Evolutionary conservation across 1,139 yeast genomes (phyloP).

Genomic region (Magnusiomyces suaveolens): DNA sequence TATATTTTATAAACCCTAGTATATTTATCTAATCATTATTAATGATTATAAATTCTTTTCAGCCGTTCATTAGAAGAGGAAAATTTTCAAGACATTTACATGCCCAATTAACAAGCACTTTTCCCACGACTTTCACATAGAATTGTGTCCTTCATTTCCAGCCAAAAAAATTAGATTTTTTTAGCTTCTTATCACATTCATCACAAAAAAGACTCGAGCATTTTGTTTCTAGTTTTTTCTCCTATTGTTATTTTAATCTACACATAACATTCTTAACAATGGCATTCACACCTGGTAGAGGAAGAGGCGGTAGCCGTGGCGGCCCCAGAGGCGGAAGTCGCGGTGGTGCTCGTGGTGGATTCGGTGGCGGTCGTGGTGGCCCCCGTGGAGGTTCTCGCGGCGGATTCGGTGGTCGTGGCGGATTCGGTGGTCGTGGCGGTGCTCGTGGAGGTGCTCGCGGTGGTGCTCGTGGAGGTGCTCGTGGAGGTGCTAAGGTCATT

Average conservation of each 20-base stretch:
- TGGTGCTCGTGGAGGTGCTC: slow-evolving; percentile 53
- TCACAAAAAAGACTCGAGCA: not conserved
- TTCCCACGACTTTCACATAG: not conserved
- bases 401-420: slow-evolving; percentile 33
- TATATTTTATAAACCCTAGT: not conserved
- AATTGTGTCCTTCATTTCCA: not conserved
- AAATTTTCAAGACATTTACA: slow-evolving; percentile 3
- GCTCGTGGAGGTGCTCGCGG: slow-evolving; percentile 46
- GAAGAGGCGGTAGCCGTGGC: slow-evolving; percentile 17
- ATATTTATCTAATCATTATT: not conserved
- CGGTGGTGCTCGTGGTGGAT: slow-evolving; percentile 28
- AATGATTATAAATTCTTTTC: not conserved
- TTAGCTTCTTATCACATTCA: not conserved
- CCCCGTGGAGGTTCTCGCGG: slow-evolving; percentile 27
- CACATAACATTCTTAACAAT: slow-evolving; percentile 5
- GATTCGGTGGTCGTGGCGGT: slow-evolving; percentile 34
- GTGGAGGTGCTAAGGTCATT: slow-evolving; percentile 91
- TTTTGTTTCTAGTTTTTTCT: not conserved
- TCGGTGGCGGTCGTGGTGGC: slow-evolving; percentile 32
- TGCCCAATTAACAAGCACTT: not conserved
- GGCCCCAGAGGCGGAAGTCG: slow-evolving; percentile 33
- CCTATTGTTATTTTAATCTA: not conserved
- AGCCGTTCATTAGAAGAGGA: not conserved
- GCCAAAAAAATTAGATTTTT: not conserved
- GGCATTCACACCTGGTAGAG: slow-evolving; percentile 24